Evolutionary conservation across 768 basidiomycete species (phyloP).

Genomic region (Fomitopsis pulvina): DNA sequence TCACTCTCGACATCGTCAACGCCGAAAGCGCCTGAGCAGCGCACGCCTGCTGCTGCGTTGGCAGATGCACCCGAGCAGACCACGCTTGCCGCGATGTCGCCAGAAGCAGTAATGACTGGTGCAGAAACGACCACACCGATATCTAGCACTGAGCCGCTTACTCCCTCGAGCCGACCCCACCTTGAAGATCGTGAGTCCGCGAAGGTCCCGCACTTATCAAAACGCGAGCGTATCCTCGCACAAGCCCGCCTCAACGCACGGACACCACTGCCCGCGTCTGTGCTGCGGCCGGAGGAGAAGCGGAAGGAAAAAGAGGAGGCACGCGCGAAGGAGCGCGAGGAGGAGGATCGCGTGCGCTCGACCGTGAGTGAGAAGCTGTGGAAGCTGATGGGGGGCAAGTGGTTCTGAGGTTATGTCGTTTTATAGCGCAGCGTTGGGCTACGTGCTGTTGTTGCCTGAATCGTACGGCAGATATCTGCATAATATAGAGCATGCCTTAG

Average conservation of each 20-base stretch:
- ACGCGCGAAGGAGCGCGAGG: constrained; percentile 5
- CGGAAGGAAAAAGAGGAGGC: constrained; percentile 3
- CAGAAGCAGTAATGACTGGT: neutral
- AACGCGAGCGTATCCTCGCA: constrained; percentile 15
- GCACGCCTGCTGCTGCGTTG: too few species aligned
- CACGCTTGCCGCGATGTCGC: neutral
- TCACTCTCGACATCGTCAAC: neutral
- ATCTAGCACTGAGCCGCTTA: too few species aligned
- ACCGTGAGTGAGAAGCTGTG: constrained; percentile 14
- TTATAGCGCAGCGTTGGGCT: too few species aligned
- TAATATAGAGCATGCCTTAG: too few species aligned
- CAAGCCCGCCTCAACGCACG: constrained; percentile 17
- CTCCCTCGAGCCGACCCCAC: too few species aligned
- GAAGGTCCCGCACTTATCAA: constrained; percentile 2
- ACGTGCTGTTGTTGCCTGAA: too few species aligned
- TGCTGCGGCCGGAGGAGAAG: constrained; percentile 2
- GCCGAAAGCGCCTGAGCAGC: too few species aligned
- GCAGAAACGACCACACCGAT: too few species aligned
- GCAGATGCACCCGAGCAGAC: neutral
- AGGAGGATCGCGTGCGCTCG: constrained; percentile 6
- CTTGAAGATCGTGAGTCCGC: constrained; percentile 7
- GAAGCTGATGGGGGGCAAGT: constrained; percentile 16
- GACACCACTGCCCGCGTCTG: constrained; percentile 12
- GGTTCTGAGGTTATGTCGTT: constrained; percentile 1
- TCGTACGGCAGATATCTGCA: too few species aligned